These are phyloP conservation scores for Bromus sterilis DNA, from an alignment of 176 grass and related monocot genomes.

Conservation along the genomic window DNA sequence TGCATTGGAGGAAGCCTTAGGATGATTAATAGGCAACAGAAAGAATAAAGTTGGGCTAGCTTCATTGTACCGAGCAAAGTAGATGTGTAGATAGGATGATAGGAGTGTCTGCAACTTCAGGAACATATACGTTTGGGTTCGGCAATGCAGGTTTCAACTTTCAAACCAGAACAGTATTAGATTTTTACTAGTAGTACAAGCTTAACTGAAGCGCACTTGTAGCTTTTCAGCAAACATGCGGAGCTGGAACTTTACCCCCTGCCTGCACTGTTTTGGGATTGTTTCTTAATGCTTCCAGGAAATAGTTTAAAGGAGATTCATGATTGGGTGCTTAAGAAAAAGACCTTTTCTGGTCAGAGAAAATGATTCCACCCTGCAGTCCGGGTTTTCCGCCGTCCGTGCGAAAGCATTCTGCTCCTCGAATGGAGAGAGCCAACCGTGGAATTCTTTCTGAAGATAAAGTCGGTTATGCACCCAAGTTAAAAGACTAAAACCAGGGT, in stretches of 20 bases:
- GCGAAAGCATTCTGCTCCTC: conserved; percentile 5
- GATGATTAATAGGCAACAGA: too few relatives aligned
- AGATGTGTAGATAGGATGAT: not conserved
- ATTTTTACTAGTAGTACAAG: not conserved
- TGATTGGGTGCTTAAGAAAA: conserved; percentile 11
- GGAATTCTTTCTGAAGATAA: not conserved
- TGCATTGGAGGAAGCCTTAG: too few relatives aligned
- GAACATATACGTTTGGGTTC: not conserved
- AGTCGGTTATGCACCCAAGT: not conserved
- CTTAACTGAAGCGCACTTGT: not conserved
- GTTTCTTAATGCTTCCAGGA: not conserved
- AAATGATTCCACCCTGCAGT: conserved; percentile 16
- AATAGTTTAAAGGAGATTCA: not conserved
- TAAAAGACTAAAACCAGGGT: not conserved
- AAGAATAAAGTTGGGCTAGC: not conserved
- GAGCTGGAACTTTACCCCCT: conserved; percentile 10
- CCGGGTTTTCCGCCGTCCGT: conserved; percentile 25
- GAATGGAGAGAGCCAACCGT: not conserved
- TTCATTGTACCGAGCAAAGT: not conserved
- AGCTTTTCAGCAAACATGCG: conserved; percentile 11
- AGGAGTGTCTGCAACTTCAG: not conserved
- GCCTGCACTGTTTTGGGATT: not conserved
- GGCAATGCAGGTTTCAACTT: not conserved
- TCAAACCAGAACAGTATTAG: not conserved
- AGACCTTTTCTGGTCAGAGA: not conserved